A percentile compares a stretch with the other conserved stretches of the same genome.
These are phyloP conservation scores for Karstenula rhodostoma DNA, from an alignment of 2,329 filamentous ascomycete genomes.

Conservation along the genomic window DNA sequence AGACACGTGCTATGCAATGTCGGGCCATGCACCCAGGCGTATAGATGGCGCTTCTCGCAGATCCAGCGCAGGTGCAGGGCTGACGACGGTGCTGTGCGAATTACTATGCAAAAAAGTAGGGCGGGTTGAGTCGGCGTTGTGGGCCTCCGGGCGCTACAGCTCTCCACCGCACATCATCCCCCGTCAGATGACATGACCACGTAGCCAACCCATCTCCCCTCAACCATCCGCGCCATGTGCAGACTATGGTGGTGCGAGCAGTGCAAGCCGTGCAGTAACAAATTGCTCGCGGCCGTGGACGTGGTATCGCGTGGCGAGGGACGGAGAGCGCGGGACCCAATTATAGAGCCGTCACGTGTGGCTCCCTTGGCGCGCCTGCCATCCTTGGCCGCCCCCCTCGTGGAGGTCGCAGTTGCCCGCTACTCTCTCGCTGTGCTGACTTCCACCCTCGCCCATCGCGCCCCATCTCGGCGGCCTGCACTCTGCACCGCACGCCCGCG, in stretches of 20 bases:
- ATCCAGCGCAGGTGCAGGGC: neutral
- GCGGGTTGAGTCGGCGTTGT: slow-evolving; percentile 7
- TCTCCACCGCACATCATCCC: neutral
- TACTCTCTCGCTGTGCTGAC: slow-evolving; percentile 19
- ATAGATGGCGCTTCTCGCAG: neutral
- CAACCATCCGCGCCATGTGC: neutral
- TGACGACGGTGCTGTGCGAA: neutral
- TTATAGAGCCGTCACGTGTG: slow-evolving; percentile 6
- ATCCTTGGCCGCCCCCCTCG: slow-evolving; percentile 13
- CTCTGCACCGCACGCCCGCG: slow-evolving; percentile 22
- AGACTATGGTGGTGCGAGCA: neutral
- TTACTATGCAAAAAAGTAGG: neutral
- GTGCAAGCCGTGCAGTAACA: neutral
- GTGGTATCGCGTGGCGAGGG: neutral
- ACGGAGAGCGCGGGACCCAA: slow-evolving; percentile 5
- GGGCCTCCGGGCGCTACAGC: slow-evolving; percentile 5
- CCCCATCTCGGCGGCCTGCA: slow-evolving; percentile 23
- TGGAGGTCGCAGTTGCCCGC: slow-evolving; percentile 15
- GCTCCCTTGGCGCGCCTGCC: neutral
- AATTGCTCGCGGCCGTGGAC: neutral
- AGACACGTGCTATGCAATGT: neutral
- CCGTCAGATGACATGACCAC: slow-evolving; percentile 7
- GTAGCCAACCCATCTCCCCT: neutral
- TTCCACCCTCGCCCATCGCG: slow-evolving; percentile 25
- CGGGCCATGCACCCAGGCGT: neutral